Evolutionary conservation across 163 green algal species (phyloP).

Genomic region (Scenedesmus sp.): DNA sequence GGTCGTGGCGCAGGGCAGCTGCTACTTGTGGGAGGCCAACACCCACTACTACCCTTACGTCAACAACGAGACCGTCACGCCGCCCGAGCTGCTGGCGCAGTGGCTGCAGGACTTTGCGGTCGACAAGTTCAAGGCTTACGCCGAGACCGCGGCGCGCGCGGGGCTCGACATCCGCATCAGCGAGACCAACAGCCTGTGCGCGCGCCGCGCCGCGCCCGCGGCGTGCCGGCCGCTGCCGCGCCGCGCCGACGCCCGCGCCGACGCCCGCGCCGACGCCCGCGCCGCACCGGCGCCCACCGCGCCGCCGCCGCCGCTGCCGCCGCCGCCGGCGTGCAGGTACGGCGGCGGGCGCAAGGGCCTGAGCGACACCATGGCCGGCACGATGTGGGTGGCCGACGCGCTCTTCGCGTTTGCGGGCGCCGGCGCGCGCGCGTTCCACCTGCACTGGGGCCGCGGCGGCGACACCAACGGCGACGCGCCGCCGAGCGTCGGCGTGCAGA

Average conservation of each 20-base stretch:
- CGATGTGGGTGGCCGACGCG: conserved; percentile 35
- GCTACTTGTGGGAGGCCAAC: conserved; percentile 33
- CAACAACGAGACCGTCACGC: conserved; percentile 39
- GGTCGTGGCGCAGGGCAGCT: conserved; percentile 4
- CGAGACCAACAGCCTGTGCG: conserved; percentile 47
- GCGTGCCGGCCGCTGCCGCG: too few species aligned
- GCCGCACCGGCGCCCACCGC: too few species aligned
- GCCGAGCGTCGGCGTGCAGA: conserved; percentile 44
- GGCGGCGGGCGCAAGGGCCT: conserved; percentile 37
- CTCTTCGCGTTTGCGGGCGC: conserved; percentile 44
- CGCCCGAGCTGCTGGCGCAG: conserved; percentile 29
- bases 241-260: too few species aligned
- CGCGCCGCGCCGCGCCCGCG: too few species aligned
- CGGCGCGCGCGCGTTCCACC: conserved; percentile 38
- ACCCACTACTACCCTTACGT: conserved; percentile 49
- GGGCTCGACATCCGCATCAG: conserved; percentile 25
- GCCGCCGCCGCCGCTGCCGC: too few species aligned
- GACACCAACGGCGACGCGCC: background rate
- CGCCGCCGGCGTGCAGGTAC: conserved; percentile 35
- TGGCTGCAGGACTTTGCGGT: conserved; percentile 12
- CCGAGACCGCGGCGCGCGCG: conserved; percentile 1
- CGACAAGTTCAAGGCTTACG: conserved; percentile 14
- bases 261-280: too few species aligned
- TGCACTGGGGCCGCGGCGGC: conserved; percentile 47
- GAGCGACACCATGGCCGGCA: conserved; percentile 36